phyloP scores from a whole-genome alignment of 768 basidiomycete genomes.

The Boletus patriciae region DNA sequence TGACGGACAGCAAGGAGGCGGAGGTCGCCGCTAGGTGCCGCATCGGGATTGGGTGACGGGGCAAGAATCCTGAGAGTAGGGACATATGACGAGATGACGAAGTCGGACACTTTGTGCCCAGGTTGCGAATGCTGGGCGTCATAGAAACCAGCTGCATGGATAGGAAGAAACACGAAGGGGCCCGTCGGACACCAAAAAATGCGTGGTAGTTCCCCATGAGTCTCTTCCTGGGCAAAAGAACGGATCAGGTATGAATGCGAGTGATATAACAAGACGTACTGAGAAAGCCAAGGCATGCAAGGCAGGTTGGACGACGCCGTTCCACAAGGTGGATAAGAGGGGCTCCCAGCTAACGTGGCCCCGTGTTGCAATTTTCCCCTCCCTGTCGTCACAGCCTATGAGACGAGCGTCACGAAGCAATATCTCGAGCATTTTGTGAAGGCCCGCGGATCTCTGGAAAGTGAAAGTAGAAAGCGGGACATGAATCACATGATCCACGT shows the following conservation, averaged over 20 bases:
- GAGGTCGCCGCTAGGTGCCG: not conserved
- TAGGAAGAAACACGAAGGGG: too few species aligned
- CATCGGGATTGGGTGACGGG: not conserved
- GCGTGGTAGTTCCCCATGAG: too few species aligned
- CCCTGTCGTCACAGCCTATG: not conserved
- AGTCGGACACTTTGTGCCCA: not conserved
- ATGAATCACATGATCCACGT: slow-evolving; percentile 1
- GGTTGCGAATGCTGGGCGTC: not conserved
- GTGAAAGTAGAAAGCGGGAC: slow-evolving; percentile 3
- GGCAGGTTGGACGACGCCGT: slow-evolving; percentile 1
- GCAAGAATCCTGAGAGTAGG: slow-evolving; percentile 12
- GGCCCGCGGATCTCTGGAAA: not conserved
- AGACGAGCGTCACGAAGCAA: not conserved
- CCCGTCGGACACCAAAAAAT: too few species aligned
- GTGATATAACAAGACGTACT: not conserved
- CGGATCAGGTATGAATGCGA: not conserved
- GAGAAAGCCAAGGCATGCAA: slow-evolving; percentile 2
- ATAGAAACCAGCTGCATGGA: too few species aligned
- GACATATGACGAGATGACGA: not conserved
- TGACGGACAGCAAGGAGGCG: slow-evolving; percentile 1
- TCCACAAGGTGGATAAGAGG: slow-evolving; percentile 8
- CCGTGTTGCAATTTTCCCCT: not conserved
- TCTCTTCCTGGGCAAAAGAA: not conserved
- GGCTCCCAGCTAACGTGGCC: not conserved
- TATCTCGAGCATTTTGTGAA: not conserved